These are phyloP conservation scores for Blastocystis sp. DNA, from an alignment of 352 stramenopile species.

Conservation along the genomic window DNA sequence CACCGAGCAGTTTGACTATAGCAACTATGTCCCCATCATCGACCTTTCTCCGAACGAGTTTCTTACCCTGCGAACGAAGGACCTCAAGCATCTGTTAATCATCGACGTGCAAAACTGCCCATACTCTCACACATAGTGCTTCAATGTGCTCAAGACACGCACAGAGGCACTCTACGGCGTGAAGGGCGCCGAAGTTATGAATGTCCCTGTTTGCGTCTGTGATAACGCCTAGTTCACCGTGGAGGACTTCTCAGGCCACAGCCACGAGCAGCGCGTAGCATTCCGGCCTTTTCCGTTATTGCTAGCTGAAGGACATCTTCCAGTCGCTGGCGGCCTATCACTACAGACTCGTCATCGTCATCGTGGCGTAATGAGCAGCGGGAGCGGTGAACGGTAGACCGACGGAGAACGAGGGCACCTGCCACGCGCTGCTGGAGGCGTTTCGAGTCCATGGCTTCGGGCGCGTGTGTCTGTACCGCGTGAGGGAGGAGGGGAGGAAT, in stretches of 20 bases:
- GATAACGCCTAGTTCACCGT: neutral
- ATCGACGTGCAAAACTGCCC: neutral
- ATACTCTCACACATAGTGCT: neutral
- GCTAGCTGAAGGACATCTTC: constrained; percentile 52
- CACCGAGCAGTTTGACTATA: constrained; percentile 9
- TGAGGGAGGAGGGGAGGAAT: neutral
- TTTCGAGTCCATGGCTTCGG: constrained; percentile 20
- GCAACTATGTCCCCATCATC: neutral
- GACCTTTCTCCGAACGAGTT: constrained; percentile 41
- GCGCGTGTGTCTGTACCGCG: constrained; percentile 15
- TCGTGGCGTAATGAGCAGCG: neutral
- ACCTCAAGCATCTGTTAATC: constrained; percentile 33
- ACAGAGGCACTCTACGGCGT: constrained; percentile 20
- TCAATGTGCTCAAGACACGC: constrained; percentile 41
- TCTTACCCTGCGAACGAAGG: neutral
- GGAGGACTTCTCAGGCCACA: constrained; percentile 9
- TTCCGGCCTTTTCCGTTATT: neutral
- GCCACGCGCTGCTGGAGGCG: neutral
- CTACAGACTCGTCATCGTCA: constrained; percentile 8
- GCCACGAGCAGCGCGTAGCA: constrained; percentile 35
- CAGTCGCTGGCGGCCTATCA: constrained; percentile 23
- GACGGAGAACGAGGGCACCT: neutral
- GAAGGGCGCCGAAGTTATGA: constrained; percentile 2
- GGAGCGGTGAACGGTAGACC: neutral
- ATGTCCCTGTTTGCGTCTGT: neutral